Conservation (phyloP, 768 basidiomycete species). For the Clavaria fumosa region DNA sequence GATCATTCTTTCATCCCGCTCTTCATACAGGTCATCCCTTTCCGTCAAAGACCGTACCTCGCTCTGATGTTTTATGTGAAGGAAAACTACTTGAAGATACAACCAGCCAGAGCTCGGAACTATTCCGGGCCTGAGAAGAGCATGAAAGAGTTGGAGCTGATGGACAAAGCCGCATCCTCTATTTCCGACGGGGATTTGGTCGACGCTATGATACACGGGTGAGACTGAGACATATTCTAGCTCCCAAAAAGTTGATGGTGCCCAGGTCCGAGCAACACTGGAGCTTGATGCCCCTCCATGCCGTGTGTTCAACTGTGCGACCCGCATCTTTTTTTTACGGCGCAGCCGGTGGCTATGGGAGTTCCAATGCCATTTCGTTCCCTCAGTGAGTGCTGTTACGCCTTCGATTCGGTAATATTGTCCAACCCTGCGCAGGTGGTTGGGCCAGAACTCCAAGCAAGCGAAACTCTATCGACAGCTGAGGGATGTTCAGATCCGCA, state of each 20-base stretch:
- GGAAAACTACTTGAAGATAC: conserved; percentile 91
- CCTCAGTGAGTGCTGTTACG: conserved; percentile 47
- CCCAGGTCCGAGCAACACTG: conserved; percentile 85
- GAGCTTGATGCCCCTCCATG: conserved; percentile 88
- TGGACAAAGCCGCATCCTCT: conserved; percentile 79
- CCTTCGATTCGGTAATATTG: conserved; percentile 1
- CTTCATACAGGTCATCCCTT: conserved; percentile 65
- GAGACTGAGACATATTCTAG: conserved; percentile 7
- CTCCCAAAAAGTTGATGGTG: neutral
- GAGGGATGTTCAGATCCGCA: conserved; percentile 82
- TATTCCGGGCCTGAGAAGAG: conserved; percentile 45
- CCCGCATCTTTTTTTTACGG: conserved; percentile 83
- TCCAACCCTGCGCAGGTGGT: conserved; percentile 45
- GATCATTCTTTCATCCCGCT: conserved; percentile 89
- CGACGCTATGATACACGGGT: conserved; percentile 91
- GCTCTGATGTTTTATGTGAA: conserved; percentile 16
- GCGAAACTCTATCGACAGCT: conserved; percentile 66
- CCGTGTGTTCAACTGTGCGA: conserved; percentile 75
- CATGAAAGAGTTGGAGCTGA: conserved; percentile 62
- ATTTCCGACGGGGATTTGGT: conserved; percentile 93
- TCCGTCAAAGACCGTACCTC: conserved; percentile 4
- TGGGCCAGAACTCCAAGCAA: conserved; percentile 95
- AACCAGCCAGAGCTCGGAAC: conserved; percentile 46
- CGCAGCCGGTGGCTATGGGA: conserved; percentile 44
- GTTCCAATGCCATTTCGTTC: conserved; percentile 57